Conservation (phyloP, 257 asterid species). For the Solanum sparsipilum region DNA sequence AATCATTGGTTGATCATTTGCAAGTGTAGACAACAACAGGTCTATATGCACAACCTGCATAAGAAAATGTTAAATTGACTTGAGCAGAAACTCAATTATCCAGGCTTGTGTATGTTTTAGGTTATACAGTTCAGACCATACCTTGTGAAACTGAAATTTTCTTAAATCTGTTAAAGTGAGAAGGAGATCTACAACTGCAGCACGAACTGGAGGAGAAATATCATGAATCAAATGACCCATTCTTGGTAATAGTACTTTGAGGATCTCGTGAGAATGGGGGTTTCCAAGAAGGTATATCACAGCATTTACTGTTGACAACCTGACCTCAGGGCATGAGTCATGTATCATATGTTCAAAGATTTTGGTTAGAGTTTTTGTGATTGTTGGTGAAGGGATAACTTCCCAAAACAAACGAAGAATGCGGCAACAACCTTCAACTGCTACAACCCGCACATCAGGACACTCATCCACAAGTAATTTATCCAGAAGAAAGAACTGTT, state of each 20-base stretch:
- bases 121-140: conserved; percentile 11
- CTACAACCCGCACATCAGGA: conserved; percentile 80
- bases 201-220: conserved; percentile 52
- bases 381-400: conserved; percentile 73
- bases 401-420: conserved; percentile 87
- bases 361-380: conserved; percentile 62
- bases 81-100: conserved; percentile 4
- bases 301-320: conserved; percentile 82
- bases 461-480: conserved; percentile 78
- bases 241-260: conserved; percentile 90
- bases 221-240: conserved; percentile 65
- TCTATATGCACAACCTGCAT: conserved; percentile 71
- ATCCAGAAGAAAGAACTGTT: conserved; percentile 79
- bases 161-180: conserved; percentile 54
- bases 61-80: conserved; percentile 3
- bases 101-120: neutral
- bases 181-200: conserved; percentile 74
- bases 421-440: conserved; percentile 96
- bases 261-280: conserved; percentile 94
- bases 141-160: conserved; percentile 87
- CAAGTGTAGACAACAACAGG: conserved; percentile 53
- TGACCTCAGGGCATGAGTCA: conserved; percentile 76
- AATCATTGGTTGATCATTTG: conserved; percentile 65
- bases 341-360: conserved; percentile 57
- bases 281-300: conserved; percentile 72